Conservation (phyloP, 2,329 filamentous ascomycete genomes). For the Periconia sp. region DNA sequence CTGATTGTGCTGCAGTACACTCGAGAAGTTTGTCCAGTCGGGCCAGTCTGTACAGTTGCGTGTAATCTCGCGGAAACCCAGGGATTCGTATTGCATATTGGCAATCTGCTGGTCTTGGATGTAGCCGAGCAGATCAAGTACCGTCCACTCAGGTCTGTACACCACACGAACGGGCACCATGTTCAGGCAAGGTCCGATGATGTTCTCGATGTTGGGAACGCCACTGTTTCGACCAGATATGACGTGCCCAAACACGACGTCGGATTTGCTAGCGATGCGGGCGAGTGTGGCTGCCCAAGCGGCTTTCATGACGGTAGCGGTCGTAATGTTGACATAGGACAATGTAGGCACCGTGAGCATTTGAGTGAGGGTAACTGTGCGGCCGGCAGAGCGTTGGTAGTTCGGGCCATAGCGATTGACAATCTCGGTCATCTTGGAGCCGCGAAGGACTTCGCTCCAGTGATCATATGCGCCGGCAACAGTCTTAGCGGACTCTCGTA, state of each 20-base stretch:
- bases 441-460: slow-evolving; percentile 38
- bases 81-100: slow-evolving; percentile 43
- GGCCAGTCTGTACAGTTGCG: slow-evolving; percentile 45
- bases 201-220: slow-evolving; percentile 44
- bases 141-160: slow-evolving; percentile 41
- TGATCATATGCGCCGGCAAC: slow-evolving; percentile 37
- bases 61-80: slow-evolving; percentile 42
- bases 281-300: slow-evolving; percentile 53
- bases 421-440: slow-evolving; percentile 43
- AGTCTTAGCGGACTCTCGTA: slow-evolving; percentile 34
- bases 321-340: slow-evolving; percentile 42
- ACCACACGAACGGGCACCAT: slow-evolving; percentile 50
- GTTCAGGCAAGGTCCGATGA: slow-evolving; percentile 52
- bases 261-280: slow-evolving; percentile 41
- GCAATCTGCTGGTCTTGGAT: slow-evolving; percentile 53
- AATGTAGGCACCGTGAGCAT: slow-evolving; percentile 27
- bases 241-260: slow-evolving; percentile 52
- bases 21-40: slow-evolving; percentile 44
- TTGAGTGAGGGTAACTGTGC: slow-evolving; percentile 35
- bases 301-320: slow-evolving; percentile 54
- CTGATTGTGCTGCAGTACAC: slow-evolving; percentile 42
- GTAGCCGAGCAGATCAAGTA: slow-evolving; percentile 46
- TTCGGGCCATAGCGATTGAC: slow-evolving; percentile 40
- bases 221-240: slow-evolving; percentile 49
- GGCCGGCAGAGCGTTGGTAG: slow-evolving; percentile 36